Evolutionary conservation across 2,329 filamentous ascomycete genomes (phyloP).

Genomic region (Bipolaris zeicola): DNA sequence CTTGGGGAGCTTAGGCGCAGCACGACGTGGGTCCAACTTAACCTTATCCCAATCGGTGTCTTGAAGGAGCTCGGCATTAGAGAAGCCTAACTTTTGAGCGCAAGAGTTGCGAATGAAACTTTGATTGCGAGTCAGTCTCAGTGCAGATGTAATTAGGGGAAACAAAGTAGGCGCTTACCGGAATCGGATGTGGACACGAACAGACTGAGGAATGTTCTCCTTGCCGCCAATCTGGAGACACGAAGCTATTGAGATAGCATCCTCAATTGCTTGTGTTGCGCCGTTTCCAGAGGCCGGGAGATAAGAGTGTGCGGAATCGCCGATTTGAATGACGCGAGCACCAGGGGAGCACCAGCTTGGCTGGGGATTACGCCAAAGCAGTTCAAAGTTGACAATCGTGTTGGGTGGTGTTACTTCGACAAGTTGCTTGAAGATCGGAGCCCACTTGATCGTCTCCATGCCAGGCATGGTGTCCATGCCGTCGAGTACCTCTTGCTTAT

Average conservation of each 20-base stretch:
- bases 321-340: constrained; percentile 53
- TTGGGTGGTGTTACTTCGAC: constrained; percentile 53
- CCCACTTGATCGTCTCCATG: constrained; percentile 51
- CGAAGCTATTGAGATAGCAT: constrained; percentile 53
- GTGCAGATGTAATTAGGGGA: neutral
- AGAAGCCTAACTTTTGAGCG: constrained; percentile 57
- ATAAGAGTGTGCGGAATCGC: constrained; percentile 54
- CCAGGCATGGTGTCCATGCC: constrained; percentile 54
- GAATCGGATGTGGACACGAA: constrained; percentile 51
- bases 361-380: constrained; percentile 56
- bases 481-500: constrained; percentile 52
- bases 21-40: constrained; percentile 52
- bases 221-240: constrained; percentile 54
- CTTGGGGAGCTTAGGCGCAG: constrained; percentile 53
- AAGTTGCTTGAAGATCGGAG: constrained; percentile 53
- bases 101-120: constrained; percentile 56
- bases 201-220: constrained; percentile 46
- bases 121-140: constrained; percentile 1
- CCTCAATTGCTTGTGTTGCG: constrained; percentile 56
- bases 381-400: constrained; percentile 57
- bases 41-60: constrained; percentile 57
- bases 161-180: constrained; percentile 34
- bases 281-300: constrained; percentile 54
- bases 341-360: constrained; percentile 52
- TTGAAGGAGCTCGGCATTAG: constrained; percentile 55